A percentile compares a stretch with the other conserved stretches of the same genome.
Evolutionary conservation across 805 yeast genomes (phyloP).

Genomic region (Suhomyces canberraensis): DNA sequence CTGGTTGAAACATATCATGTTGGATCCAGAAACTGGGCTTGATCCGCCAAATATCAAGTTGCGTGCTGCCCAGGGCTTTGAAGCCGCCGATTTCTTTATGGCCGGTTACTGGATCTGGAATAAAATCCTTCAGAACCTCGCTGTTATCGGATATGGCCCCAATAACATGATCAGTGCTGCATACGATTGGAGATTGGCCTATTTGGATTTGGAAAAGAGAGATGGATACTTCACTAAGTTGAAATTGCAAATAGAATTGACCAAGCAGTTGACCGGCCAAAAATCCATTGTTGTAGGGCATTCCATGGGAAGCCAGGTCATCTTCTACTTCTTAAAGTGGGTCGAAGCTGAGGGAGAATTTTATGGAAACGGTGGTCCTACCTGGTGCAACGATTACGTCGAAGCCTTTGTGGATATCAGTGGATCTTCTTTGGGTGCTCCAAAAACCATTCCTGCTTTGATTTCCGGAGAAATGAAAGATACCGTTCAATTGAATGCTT

Average conservation of each 20-base stretch:
- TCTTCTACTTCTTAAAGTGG: slow-evolving; percentile 91
- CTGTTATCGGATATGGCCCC: slow-evolving; percentile 92
- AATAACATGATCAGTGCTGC: slow-evolving; percentile 87
- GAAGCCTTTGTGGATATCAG: slow-evolving; percentile 82
- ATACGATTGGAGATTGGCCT: slow-evolving; percentile 95
- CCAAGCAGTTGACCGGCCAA: slow-evolving; percentile 48
- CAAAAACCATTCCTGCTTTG: slow-evolving; percentile 87
- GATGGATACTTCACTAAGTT: slow-evolving; percentile 82
- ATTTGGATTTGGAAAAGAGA: slow-evolving; percentile 80
- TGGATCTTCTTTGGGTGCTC: slow-evolving; percentile 91
- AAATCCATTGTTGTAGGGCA: slow-evolving; percentile 83
- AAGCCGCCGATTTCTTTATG: slow-evolving; percentile 93
- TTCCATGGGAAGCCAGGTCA: slow-evolving; percentile 94
- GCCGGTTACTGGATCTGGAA: slow-evolving; percentile 99
- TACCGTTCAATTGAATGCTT: slow-evolving; percentile 87
- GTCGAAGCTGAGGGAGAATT: slow-evolving; percentile 80
- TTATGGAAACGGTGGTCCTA: slow-evolving; percentile 87
- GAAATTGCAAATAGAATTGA: slow-evolving; percentile 68
- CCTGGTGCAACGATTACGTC: slow-evolving; percentile 84
- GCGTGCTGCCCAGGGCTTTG: slow-evolving; percentile 94
- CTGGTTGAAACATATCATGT: slow-evolving; percentile 88
- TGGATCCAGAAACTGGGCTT: slow-evolving; percentile 87
- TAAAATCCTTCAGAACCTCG: slow-evolving; percentile 88
- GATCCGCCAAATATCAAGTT: slow-evolving; percentile 83
- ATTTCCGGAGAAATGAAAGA: slow-evolving; percentile 98